Conservation (phyloP, 495 filamentous ascomycete genomes). For the Aspergillus indologenus region DNA sequence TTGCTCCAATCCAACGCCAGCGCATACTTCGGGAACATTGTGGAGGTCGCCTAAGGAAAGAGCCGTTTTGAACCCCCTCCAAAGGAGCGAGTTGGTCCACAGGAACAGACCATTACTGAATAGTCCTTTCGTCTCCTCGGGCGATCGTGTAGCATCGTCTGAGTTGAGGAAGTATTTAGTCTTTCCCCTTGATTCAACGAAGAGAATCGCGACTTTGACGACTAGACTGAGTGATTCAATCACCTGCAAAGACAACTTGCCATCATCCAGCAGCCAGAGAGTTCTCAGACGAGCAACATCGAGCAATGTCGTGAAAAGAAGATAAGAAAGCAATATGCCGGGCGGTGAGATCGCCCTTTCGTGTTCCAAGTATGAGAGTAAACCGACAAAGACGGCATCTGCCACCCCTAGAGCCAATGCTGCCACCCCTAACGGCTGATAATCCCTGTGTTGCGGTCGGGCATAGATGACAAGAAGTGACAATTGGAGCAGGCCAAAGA, state of each 20-base stretch:
- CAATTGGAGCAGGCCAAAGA: background rate
- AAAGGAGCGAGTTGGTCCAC: background rate
- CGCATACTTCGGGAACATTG: background rate
- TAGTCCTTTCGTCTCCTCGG: background rate
- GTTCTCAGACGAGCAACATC: background rate
- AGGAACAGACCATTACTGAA: slow-evolving; percentile 2
- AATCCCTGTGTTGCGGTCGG: background rate
- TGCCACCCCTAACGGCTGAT: background rate
- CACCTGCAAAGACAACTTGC: background rate
- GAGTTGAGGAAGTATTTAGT: background rate
- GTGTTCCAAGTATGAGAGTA: slow-evolving; percentile 1
- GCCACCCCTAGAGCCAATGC: background rate
- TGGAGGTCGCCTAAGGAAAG: background rate
- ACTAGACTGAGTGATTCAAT: background rate
- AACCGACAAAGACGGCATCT: background rate
- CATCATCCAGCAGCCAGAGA: background rate
- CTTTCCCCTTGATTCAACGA: background rate
- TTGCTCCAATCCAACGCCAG: background rate
- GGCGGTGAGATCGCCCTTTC: background rate
- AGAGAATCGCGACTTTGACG: background rate
- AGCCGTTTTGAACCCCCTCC: background rate
- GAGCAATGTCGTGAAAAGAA: background rate
- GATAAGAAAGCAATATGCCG: background rate
- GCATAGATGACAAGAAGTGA: background rate
- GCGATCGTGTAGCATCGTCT: background rate